Evolutionary conservation across 2,329 filamentous ascomycete genomes (phyloP).

Genomic region (Alternaria alternata): DNA sequence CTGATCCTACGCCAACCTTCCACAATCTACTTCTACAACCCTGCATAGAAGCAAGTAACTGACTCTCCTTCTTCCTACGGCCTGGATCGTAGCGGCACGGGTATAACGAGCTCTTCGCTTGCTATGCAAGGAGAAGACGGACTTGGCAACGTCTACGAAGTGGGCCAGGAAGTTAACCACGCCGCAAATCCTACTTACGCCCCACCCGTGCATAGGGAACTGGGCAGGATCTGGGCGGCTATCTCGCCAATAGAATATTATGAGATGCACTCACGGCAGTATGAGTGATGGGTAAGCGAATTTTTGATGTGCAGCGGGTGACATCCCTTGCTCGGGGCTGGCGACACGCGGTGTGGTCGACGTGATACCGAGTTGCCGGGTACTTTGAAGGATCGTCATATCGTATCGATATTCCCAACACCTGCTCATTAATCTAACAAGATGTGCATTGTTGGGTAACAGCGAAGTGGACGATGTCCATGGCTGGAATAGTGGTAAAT

Average conservation of each 20-base stretch:
- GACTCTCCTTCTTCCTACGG: not conserved
- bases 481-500: not conserved
- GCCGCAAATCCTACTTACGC: not conserved
- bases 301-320: not conserved
- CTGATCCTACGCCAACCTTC: not conserved
- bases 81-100: not conserved
- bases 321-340: not conserved
- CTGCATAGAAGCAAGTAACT: not conserved
- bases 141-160: conserved; percentile 1
- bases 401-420: not conserved
- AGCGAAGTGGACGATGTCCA: not conserved
- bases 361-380: conserved; percentile 1
- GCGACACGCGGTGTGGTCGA: not conserved
- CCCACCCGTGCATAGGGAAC: not conserved
- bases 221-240: not conserved
- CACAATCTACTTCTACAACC: not conserved
- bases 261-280: not conserved
- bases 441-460: not conserved
- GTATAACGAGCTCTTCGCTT: not conserved
- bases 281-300: not conserved
- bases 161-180: not conserved
- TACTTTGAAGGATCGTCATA: not conserved
- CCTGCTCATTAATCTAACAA: not conserved
- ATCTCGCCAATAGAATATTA: not conserved
- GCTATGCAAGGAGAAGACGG: conserved; percentile 1